A percentile compares a stretch with the other conserved stretches of the same genome.
phyloP scores from a whole-genome alignment of 805 yeast genomes.

The Nakazawaea pomicola region DNA sequence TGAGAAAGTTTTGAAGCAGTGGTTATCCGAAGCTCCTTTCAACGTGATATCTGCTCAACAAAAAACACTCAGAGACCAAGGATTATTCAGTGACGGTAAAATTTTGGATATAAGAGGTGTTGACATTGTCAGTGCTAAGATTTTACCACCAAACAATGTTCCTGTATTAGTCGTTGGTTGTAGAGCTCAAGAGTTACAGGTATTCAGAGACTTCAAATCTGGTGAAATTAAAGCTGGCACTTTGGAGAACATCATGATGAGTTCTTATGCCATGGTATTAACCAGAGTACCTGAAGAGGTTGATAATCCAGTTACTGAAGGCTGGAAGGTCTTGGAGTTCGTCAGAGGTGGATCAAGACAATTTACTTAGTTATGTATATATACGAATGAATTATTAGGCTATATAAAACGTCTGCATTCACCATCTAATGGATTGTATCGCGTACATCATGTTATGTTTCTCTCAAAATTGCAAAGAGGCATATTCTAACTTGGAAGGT shows the following conservation, averaged over 20 bases:
- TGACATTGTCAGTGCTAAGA: conserved; percentile 82
- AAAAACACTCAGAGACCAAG: conserved; percentile 88
- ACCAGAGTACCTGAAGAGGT: conserved; percentile 91
- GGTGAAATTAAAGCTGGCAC: conserved; percentile 96
- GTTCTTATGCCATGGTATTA: conserved; percentile 94
- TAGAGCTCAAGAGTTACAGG: conserved; percentile 92
- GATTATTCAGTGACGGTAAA: conserved; percentile 83
- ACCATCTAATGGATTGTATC: not conserved
- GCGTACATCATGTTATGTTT: too few relatives aligned
- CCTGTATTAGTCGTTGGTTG: conserved; percentile 94
- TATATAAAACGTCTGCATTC: not conserved
- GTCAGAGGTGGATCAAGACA: conserved; percentile 91
- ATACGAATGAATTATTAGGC: not conserved
- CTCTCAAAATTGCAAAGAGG: too few relatives aligned
- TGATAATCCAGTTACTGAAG: conserved; percentile 87
- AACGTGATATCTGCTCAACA: conserved; percentile 92
- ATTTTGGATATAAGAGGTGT: conserved; percentile 94
- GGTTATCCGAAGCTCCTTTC: conserved; percentile 97
- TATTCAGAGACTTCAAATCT: conserved; percentile 84
- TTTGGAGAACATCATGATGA: conserved; percentile 85
- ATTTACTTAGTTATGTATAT: conserved; percentile 38
- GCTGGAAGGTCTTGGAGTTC: conserved; percentile 94
- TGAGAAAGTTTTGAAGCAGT: conserved; percentile 69
- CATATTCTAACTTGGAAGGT: too few relatives aligned
- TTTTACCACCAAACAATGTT: conserved; percentile 82